Evolutionary conservation across 164 flowering plant species (phyloP), one percentile per base, ranked within the genome.

Genomic region (Hamamelis virginiana): DNA sequence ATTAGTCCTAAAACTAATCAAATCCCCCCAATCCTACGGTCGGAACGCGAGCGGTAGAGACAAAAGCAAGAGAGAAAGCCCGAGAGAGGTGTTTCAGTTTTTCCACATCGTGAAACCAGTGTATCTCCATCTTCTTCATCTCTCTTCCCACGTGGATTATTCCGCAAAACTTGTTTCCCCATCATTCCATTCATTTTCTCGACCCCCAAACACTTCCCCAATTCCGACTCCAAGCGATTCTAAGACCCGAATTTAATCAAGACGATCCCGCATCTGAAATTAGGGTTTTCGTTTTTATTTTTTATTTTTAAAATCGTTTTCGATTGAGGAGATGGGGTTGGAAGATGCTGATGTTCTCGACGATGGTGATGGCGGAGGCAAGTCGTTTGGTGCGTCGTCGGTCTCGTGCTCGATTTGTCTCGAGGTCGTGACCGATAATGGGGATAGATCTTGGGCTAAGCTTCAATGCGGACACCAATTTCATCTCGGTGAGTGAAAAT

Each of bases 381-480:
- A 78, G 60, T 47, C 72, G 12, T 69, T 65, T 14, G 74, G 53
- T 33, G 41, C 41, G 15, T 33, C 65, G 23, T 67, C 76, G 51
- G 77, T 85, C 55, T 77, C 90, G 45, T 91, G 97, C 74, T 92
- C 98, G 76, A 89, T 92, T 78, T 92, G 98, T 69, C 85, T 92
- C 33, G 97, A 91, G 43, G 75, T 55, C 4, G 96, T 93, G 57
- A 67, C 77, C 23, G 90, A 87, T 64, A 78, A 81, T 69, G 91
- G 89, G 66, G 94, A 85, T 62, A 82, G 98, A 73, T 87, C 98
- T 13, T 86, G 85, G 81, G 96, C 94, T 4, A 90, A 84, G 87
- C 91, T 94, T 72, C 96, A 87, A 72, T 94, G 98, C 51, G 94
- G 96, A 12, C 97, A 91, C 60, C 86, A 85, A 67, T 93, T 93